These are phyloP conservation scores for Boletus nobilissimus DNA, from an alignment of 1,284 basidiomycete genomes.

Conservation along the genomic window DNA sequence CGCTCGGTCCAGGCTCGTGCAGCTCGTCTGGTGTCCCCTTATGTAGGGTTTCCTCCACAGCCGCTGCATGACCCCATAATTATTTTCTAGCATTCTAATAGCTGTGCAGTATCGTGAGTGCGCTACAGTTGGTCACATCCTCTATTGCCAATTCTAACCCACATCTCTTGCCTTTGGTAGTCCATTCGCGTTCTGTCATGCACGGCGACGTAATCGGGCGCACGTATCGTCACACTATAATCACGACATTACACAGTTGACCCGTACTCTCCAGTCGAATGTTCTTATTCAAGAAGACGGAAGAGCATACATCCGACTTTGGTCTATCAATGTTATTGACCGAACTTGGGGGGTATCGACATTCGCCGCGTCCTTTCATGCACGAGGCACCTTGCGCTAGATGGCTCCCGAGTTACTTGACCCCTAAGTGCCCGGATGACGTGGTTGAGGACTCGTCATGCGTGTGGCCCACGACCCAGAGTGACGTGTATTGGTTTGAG, in stretches of 20 bases:
- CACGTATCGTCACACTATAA: not conserved
- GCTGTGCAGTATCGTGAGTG: constrained; percentile 28
- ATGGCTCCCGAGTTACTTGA: not conserved
- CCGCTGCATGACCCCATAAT: no score
- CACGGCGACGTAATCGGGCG: constrained; percentile 17
- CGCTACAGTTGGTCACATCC: no score
- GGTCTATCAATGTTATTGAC: not conserved
- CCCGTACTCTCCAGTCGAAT: not conserved
- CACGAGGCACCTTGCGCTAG: not conserved
- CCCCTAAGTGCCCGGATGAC: not conserved
- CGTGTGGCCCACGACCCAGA: not conserved
- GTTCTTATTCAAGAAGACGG: constrained; percentile 4
- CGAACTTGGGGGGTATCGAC: not conserved
- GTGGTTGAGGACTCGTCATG: not conserved
- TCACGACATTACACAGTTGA: not conserved
- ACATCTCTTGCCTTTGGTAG: not conserved
- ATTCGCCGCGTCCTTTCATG: not conserved
- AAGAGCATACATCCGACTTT: constrained; percentile 1
- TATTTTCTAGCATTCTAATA: no score
- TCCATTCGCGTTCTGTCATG: constrained; percentile 9
- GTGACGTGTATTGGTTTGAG: not conserved
- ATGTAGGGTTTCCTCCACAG: no score
- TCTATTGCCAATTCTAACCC: no score
- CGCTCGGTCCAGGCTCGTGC: no score
- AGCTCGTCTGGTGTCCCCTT: no score